These are phyloP conservation scores for Hevea brasiliensis DNA, from an alignment of 345 rosid genomes.

Conservation along the genomic window DNA sequence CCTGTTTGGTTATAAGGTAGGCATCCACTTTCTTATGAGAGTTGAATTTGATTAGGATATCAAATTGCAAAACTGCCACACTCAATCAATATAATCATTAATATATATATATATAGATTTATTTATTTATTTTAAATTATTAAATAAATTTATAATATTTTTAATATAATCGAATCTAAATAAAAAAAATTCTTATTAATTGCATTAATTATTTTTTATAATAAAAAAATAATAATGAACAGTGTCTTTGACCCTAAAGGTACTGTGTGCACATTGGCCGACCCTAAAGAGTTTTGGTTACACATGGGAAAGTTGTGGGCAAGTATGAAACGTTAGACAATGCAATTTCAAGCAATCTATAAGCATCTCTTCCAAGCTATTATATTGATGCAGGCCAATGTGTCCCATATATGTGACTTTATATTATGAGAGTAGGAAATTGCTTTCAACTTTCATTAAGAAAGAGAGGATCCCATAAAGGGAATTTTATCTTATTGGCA, in stretches of 20 bases:
- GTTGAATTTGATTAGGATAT: conserved; percentile 9
- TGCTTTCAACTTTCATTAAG: not conserved
- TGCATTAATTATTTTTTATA: too few species aligned
- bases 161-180: not conserved
- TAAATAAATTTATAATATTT: too few species aligned
- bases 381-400: too few species aligned
- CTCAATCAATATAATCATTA: too few species aligned
- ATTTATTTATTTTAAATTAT: too few species aligned
- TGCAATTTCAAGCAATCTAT: not conserved
- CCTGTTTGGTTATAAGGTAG: conserved; percentile 12
- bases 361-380: not conserved
- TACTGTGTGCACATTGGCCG: not conserved
- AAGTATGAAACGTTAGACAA: not conserved
- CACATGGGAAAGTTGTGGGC: not conserved
- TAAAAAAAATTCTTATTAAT: not conserved
- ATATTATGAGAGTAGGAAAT: not conserved
- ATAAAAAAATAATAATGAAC: not conserved
- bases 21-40: not conserved
- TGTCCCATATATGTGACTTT: too few species aligned
- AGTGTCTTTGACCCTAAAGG: not conserved
- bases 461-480: not conserved
- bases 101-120: too few species aligned
- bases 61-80: conserved; percentile 6
- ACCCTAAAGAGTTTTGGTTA: not conserved
- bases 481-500: not conserved